phyloP scores from a whole-genome alignment of 139 green algal genomes.

The Picochlorum sp. region DNA sequence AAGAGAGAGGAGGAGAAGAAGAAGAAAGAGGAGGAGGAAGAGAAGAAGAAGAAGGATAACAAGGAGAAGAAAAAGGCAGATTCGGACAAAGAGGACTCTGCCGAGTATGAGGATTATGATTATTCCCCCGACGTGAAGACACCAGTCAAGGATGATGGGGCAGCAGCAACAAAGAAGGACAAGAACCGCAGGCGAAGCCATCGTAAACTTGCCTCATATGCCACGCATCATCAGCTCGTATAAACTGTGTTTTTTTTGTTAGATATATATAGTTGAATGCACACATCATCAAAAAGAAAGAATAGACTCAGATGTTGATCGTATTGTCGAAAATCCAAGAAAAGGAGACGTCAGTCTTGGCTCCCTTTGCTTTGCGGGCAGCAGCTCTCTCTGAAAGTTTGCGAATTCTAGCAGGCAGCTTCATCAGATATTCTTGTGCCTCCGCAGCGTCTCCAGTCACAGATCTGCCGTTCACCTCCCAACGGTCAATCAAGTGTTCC shows the following conservation, averaged over 20 bases:
- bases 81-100: background rate
- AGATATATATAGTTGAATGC: too few species aligned
- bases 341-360: conserved; percentile 44
- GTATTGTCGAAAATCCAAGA: conserved; percentile 86
- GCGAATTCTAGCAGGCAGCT: conserved; percentile 74
- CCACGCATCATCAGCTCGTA: too few species aligned
- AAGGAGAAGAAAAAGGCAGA: background rate
- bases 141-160: background rate
- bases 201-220: too few species aligned
- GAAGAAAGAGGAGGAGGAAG: background rate
- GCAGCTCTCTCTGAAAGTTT: conserved; percentile 71
- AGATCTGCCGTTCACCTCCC: conserved; percentile 58
- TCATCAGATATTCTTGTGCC: conserved; percentile 69
- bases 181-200: background rate
- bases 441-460: conserved; percentile 56
- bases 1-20: background rate
- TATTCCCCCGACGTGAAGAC: background rate
- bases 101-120: conserved; percentile 1
- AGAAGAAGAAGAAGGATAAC: conserved; percentile 7
- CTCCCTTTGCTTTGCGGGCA: conserved; percentile 58
- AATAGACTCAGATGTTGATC: conserved; percentile 36
- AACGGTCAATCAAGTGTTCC: conserved; percentile 69
- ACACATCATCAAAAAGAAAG: too few species aligned
- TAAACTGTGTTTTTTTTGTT: too few species aligned
- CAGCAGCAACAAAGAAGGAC: background rate